Percentiles rank a stretch among this genome's conserved stretches.
phyloP scores from a whole-genome alignment of 768 basidiomycete genomes.

The Holtermannia corniformis region DNA sequence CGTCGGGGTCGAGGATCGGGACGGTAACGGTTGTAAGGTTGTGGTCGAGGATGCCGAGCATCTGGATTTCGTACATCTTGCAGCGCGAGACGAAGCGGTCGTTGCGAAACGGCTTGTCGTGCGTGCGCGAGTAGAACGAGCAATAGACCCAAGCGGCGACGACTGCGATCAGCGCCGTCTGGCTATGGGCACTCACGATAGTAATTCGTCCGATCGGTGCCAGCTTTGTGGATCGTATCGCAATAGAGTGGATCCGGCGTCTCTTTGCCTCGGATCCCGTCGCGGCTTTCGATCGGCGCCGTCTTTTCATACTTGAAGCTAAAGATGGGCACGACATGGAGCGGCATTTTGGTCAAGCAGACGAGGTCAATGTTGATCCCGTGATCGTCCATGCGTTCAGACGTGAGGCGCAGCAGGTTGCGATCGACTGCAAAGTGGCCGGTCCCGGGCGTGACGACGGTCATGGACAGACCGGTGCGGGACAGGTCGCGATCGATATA shows the following conservation, averaged over 20 bases:
- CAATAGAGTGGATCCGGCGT: constrained; percentile 43
- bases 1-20: constrained; percentile 45
- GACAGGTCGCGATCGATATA: constrained; percentile 91
- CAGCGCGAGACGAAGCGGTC: constrained; percentile 81
- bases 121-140: constrained; percentile 43
- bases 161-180: constrained; percentile 34
- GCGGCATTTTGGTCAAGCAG: constrained; percentile 76
- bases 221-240: constrained; percentile 17
- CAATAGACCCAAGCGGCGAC: constrained; percentile 43
- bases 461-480: constrained; percentile 71
- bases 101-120: constrained; percentile 44
- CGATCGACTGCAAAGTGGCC: constrained; percentile 90
- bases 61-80: constrained; percentile 96
- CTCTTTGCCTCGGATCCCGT: constrained; percentile 22
- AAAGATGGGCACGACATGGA: constrained; percentile 89
- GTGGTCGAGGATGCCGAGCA: constrained; percentile 83
- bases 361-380: constrained; percentile 84
- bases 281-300: constrained; percentile 19
- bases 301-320: constrained; percentile 56
- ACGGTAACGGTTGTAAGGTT: constrained; percentile 85
- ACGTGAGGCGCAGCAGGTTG: constrained; percentile 77
- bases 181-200: constrained; percentile 25
- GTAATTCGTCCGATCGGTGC: constrained; percentile 23
- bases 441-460: constrained; percentile 85
- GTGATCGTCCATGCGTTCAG: constrained; percentile 85